Evolutionary conservation across 768 basidiomycete genomes (phyloP), one percentile per base, ranked within the genome.

Genomic region (Rhodotorula toruloides): DNA sequence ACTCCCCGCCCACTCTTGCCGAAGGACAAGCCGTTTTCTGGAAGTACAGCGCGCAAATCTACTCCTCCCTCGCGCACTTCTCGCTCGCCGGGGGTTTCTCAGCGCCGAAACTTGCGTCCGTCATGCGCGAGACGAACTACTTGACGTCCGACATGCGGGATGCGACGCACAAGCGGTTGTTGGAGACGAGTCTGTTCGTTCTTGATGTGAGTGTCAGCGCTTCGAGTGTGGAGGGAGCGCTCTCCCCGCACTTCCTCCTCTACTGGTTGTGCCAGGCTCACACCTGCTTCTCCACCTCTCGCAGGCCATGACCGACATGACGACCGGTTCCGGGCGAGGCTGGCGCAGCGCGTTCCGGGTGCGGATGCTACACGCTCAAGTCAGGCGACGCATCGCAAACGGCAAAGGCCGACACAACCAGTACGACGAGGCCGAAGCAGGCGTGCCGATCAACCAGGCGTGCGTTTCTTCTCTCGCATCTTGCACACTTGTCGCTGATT

Each of bases 21-120:
- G 71, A 76, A 42, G 77, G 77, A 0, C 77, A 78, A 62, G 72
- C 73, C 7, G 75, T 78, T 16, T 77, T 77, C 58, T 78, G 76
- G 76, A 64, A 73, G 54, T 76, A 77, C 55, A 70, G 73, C 6
- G 57, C 67, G 1, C 72, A 73, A 47, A 77, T 78, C 65, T 76
- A 76, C 50, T 57, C 61, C 17, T 75, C 74, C 16, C 62, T 77
- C 19, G 61, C 76, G 52, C 76, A 78, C 54, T 77, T 76, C 68
- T 70, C 67, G 22, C 59, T 77, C 21, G 76, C 76, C 6, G 69
- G 71, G 21, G 76, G 76, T 5, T 77, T 77, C 63, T 73, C 74
- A 5, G 69, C 76, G 39, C 37, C 48, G 8, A 49, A 42, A 10
- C 50, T 61, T 37, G 58, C 48, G 9, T 63, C 72, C 16, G 75